Conservation (phyloP, 192 early-diverging fungal species). For the Coemansia sp. region DNA sequence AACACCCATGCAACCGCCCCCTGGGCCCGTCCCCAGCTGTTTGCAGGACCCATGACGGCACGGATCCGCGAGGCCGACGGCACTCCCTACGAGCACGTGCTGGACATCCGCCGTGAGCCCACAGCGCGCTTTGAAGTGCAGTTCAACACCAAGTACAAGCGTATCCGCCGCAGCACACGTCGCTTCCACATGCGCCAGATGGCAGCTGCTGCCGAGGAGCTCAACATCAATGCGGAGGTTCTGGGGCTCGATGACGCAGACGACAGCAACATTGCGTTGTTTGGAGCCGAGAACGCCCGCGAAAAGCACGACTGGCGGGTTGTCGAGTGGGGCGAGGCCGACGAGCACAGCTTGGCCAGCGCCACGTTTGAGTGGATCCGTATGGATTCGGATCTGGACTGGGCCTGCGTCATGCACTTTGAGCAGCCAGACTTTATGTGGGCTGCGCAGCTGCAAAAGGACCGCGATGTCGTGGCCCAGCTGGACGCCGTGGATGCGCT, state of each 20-base stretch:
- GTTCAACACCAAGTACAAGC: slow-evolving; percentile 98
- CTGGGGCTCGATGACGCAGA: slow-evolving; percentile 50
- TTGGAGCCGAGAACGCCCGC: slow-evolving; percentile 58
- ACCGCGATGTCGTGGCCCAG: slow-evolving; percentile 89
- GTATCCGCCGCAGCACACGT: slow-evolving; percentile 80
- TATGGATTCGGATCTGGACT: slow-evolving; percentile 90
- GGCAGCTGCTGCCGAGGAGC: slow-evolving; percentile 61
- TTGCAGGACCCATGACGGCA: slow-evolving; percentile 65
- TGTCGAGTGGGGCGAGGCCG: slow-evolving; percentile 77
- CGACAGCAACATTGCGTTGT: slow-evolving; percentile 50
- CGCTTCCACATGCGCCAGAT: slow-evolving; percentile 71
- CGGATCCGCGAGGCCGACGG: slow-evolving; percentile 82
- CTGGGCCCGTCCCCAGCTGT: slow-evolving; percentile 45
- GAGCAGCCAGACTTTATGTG: slow-evolving; percentile 94
- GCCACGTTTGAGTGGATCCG: slow-evolving; percentile 93
- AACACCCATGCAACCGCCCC: slow-evolving; percentile 53
- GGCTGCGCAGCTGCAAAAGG: slow-evolving; percentile 85
- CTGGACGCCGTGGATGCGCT: slow-evolving; percentile 78
- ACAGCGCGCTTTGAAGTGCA: slow-evolving; percentile 77
- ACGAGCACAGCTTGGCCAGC: slow-evolving; percentile 63
- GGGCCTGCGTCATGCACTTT: slow-evolving; percentile 85
- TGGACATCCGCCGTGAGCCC: slow-evolving; percentile 60
- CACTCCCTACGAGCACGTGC: slow-evolving; percentile 78
- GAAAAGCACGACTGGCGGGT: slow-evolving; percentile 71
- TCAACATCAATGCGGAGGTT: slow-evolving; percentile 46